phyloP scores from a whole-genome alignment of 306 rosid species.

The Prunus mume region DNA sequence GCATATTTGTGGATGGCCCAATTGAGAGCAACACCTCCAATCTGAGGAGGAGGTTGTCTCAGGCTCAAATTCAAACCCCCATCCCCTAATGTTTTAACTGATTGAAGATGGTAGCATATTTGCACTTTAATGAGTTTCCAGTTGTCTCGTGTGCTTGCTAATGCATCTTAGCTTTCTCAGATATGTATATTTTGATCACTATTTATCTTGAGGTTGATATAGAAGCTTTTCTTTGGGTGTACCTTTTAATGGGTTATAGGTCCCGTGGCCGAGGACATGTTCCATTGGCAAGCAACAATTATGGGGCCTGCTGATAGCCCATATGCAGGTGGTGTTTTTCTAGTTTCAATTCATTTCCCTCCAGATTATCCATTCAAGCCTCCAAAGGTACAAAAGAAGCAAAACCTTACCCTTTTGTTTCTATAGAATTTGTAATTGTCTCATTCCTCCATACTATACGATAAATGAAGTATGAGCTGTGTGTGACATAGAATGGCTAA shows the following conservation, averaged over 20 bases:
- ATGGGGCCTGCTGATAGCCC: slow-evolving; percentile 93
- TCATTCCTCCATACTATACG: background rate
- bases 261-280: slow-evolving; percentile 95
- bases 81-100: background rate
- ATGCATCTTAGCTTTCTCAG: background rate
- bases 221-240: background rate
- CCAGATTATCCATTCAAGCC: slow-evolving; percentile 96
- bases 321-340: slow-evolving; percentile 76
- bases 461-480: background rate
- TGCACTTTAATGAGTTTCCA: background rate
- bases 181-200: background rate
- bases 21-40: background rate
- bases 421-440: background rate
- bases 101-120: background rate
- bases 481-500: background rate
- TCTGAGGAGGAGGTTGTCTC: background rate
- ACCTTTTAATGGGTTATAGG: slow-evolving; percentile 37
- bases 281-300: slow-evolving; percentile 91
- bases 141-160: background rate
- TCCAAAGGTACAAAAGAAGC: slow-evolving; percentile 54
- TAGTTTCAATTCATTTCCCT: slow-evolving; percentile 79
- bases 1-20: background rate
- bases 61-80: background rate
- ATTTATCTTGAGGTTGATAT: background rate
- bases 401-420: background rate